These are phyloP conservation scores for Ogataea polymorpha DNA, from an alignment of 805 yeast species.

Conservation along the genomic window DNA sequence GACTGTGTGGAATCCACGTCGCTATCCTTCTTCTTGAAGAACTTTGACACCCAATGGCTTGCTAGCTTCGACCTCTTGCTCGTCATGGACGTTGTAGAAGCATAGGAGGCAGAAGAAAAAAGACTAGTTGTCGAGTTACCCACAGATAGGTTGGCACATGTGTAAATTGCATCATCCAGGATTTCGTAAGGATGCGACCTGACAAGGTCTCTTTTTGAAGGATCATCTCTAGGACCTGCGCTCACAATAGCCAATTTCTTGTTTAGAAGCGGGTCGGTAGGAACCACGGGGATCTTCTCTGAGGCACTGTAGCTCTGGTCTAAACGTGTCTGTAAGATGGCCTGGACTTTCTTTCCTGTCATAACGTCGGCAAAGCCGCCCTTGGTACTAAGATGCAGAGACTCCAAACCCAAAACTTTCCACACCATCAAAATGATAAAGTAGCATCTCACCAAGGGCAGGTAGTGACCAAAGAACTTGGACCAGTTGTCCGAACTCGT, in stretches of 20 bases:
- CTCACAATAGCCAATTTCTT: conserved; percentile 46
- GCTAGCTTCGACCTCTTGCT: conserved; percentile 14
- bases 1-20: conserved; percentile 2
- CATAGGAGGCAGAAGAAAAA: conserved; percentile 9
- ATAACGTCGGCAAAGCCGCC: conserved; percentile 19
- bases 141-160: conserved; percentile 23
- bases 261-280: conserved; percentile 43
- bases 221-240: conserved; percentile 15
- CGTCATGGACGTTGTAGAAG: conserved; percentile 5
- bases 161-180: conserved; percentile 63
- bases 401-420: conserved; percentile 44
- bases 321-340: conserved; percentile 33
- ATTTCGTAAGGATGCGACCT: conserved; percentile 61
- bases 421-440: conserved; percentile 66
- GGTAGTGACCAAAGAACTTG: conserved; percentile 70
- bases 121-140: conserved; percentile 8
- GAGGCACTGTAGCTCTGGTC: conserved; percentile 26
- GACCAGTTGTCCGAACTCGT: conserved; percentile 50
- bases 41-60: conserved; percentile 26
- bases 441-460: conserved; percentile 69
- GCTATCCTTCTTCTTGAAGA: conserved; percentile 23
- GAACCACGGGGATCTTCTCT: conserved; percentile 17
- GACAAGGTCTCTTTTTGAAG: conserved; percentile 33
- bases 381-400: conserved; percentile 9
- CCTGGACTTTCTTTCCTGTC: conserved; percentile 11